Evolutionary conservation across 768 basidiomycete genomes (phyloP).

Genomic region (Infundibulicybe gibba): DNA sequence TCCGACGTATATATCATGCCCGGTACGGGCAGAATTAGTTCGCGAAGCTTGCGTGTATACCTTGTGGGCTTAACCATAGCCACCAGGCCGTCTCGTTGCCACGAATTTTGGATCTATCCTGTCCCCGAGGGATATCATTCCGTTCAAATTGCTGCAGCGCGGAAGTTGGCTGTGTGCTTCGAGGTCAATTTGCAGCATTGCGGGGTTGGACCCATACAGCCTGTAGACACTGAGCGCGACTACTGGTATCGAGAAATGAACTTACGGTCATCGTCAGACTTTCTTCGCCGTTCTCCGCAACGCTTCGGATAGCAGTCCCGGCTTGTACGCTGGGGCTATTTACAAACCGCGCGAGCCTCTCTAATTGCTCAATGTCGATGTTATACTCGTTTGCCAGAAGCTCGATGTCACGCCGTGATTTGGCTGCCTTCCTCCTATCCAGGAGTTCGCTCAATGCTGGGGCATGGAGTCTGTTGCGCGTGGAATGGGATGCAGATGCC

Average conservation of each 20-base stretch:
- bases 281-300: slow-evolving; percentile 57
- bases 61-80: too few species aligned
- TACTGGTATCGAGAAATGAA: background rate
- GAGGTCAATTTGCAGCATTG: too few species aligned
- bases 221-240: too few species aligned
- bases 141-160: too few species aligned
- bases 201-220: too few species aligned
- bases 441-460: slow-evolving; percentile 52
- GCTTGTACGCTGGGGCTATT: slow-evolving; percentile 62
- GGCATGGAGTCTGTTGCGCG: slow-evolving; percentile 54
- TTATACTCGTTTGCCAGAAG: slow-evolving; percentile 50
- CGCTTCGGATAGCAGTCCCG: slow-evolving; percentile 35
- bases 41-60: too few species aligned
- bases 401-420: slow-evolving; percentile 37
- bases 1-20: too few species aligned
- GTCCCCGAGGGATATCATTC: too few species aligned
- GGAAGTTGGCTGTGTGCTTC: too few species aligned
- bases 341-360: slow-evolving; percentile 51
- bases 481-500: slow-evolving; percentile 33
- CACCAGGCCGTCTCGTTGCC: too few species aligned
- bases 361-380: slow-evolving; percentile 50
- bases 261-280: slow-evolving; percentile 47
- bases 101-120: too few species aligned
- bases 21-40: too few species aligned
- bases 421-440: slow-evolving; percentile 54